Evolutionary conservation across 2,329 filamentous ascomycete species (phyloP), one percentile per base, ranked within the genome.

Genomic region (Pestalotiopsis sp.): DNA sequence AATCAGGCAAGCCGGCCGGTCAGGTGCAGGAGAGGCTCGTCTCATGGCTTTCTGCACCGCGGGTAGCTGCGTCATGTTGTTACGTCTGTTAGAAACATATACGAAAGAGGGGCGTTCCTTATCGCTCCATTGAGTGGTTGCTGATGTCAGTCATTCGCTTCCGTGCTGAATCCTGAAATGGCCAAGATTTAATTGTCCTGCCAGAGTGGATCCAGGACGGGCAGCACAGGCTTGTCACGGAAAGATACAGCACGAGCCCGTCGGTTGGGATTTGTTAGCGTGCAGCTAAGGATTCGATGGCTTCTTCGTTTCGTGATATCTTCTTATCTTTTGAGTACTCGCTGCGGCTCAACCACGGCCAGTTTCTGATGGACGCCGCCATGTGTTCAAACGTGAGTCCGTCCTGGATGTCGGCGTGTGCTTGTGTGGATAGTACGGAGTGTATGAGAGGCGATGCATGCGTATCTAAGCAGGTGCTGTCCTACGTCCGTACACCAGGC

Each of bases 221-320:
- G 31, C 31, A 36, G 31, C 31, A 36, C 23, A 23, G 31, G 45
- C 64, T 40, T 66, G 65, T 59, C 65, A 52, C 65, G 65, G 65
- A 66, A 66, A 59, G 52, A 41, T 66, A 56, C 65, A 66, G 65
- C 27, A 61, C 56, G 31, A 66, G 31, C 65, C 31, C 52, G 52
- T 27, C 36, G 14, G 41, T 60, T 52, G 38, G 65, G 62, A 36
- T 36, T 23, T 14, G 25, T 25, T 57, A 66, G 63, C 49, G 62
- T 45, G n/a, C 31, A 7, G 41, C 31, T 40, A 25, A 41, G 20
- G 3, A 23, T 31, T 64, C 38, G 23, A 52, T 64, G 61, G 61
- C 40, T 49, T 59, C 57, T 52, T 52, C 14, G 57, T 40, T 62
- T 52, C 25, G 61, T 52, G 61, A 64, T 49, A 49, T 31, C 64